Conservation (phyloP, 2,329 filamentous ascomycete species). For the Hymenoscyphus salicellus region DNA sequence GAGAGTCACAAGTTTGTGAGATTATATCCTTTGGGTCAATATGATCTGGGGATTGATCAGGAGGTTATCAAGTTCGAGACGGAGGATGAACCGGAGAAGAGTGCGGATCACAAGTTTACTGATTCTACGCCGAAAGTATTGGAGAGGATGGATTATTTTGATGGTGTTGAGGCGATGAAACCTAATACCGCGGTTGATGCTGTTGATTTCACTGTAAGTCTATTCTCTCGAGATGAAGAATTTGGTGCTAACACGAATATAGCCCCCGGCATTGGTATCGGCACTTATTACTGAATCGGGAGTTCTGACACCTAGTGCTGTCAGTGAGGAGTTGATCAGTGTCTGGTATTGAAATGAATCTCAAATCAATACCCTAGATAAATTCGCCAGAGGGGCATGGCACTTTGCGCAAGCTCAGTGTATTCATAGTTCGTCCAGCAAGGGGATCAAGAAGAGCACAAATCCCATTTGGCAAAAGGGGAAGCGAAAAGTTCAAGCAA, state of each 20-base stretch:
- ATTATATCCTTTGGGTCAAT: slow-evolving; percentile 77
- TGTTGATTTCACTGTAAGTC: slow-evolving; percentile 67
- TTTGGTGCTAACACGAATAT: slow-evolving; percentile 28
- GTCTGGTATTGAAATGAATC: slow-evolving; percentile 30
- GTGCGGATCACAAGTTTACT: slow-evolving; percentile 23
- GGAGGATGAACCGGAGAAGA: slow-evolving; percentile 48
- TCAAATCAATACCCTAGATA: slow-evolving; percentile 12
- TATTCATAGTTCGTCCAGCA: too few relatives aligned
- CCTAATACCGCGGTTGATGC: slow-evolving; percentile 41
- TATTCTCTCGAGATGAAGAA: background rate
- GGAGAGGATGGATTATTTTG: slow-evolving; percentile 31
- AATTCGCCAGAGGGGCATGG: background rate
- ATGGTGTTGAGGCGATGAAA: slow-evolving; percentile 24
- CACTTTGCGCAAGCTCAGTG: background rate
- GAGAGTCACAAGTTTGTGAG: slow-evolving; percentile 97
- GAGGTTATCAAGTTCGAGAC: slow-evolving; percentile 71
- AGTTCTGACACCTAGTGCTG: slow-evolving; percentile 66
- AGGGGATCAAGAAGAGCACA: too few relatives aligned
- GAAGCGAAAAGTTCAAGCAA: too few relatives aligned
- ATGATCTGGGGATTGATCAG: slow-evolving; percentile 77
- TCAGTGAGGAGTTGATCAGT: slow-evolving; percentile 64
- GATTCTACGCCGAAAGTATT: slow-evolving; percentile 21
- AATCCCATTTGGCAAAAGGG: too few relatives aligned
- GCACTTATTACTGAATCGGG: slow-evolving; percentile 75
- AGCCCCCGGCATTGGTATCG: slow-evolving; percentile 67